phyloP scores from a whole-genome alignment of 2,329 filamentous ascomycete species.

The Cytospora schulzeri region DNA sequence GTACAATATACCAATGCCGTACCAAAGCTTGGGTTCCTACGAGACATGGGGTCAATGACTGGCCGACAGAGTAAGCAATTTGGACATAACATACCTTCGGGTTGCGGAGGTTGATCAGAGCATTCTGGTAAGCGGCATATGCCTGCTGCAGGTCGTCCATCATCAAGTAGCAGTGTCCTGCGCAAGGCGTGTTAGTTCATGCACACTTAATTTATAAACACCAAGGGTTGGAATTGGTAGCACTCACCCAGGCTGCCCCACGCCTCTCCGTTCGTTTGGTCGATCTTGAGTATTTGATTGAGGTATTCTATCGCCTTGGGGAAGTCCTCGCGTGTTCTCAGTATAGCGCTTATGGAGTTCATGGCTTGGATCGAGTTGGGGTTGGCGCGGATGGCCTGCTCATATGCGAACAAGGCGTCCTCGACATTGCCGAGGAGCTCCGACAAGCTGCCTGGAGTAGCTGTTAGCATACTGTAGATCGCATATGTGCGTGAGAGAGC shows the following conservation, averaged over 20 bases:
- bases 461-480: constrained; percentile 36
- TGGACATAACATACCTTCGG: constrained; percentile 69
- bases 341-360: constrained; percentile 90
- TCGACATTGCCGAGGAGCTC: constrained; percentile 88
- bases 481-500: constrained; percentile 24
- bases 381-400: constrained; percentile 86
- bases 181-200: constrained; percentile 33
- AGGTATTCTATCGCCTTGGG: constrained; percentile 92
- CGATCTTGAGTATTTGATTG: constrained; percentile 86
- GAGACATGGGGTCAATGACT: constrained; percentile 13
- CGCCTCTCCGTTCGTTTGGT: constrained; percentile 86
- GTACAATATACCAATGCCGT: constrained; percentile 96
- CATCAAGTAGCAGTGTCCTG: constrained; percentile 98
- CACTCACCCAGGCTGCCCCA: constrained; percentile 85
- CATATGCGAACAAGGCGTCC: constrained; percentile 86
- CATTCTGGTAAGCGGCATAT: constrained; percentile 95
- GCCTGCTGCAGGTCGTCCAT: constrained; percentile 97
- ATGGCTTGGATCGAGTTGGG: constrained; percentile 86
- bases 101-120: constrained; percentile 87
- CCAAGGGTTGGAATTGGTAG: constrained; percentile 33
- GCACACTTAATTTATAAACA: constrained; percentile 1
- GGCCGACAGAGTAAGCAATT: neutral
- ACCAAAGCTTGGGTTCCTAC: constrained; percentile 96
- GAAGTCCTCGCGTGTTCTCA: constrained; percentile 91
- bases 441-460: constrained; percentile 70